Conservation (phyloP, 257 asterid genomes). For the Solanum ahanhuiri region DNA sequence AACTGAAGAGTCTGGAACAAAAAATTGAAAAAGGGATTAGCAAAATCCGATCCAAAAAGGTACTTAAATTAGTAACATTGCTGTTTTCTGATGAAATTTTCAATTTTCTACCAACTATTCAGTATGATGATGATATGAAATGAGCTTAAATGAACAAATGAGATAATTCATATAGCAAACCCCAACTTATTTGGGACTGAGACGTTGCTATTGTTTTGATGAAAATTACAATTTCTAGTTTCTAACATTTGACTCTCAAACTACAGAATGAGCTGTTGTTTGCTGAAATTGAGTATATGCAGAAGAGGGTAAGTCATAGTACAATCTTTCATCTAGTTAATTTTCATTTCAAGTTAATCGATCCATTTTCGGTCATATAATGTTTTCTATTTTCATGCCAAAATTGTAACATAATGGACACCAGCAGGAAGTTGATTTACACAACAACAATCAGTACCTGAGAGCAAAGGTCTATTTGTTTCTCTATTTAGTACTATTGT, state of each 20-base stretch:
- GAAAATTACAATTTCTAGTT: background rate
- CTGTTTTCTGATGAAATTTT: background rate
- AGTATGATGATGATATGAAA: background rate
- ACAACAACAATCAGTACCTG: slow-evolving; percentile 78
- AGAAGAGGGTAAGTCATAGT: slow-evolving; percentile 62
- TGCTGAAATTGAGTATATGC: slow-evolving; percentile 91
- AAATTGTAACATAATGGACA: background rate
- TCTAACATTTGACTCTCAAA: background rate
- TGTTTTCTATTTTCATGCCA: slow-evolving; percentile 15
- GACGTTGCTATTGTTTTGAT: background rate
- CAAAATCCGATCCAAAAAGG: slow-evolving; percentile 77
- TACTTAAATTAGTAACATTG: background rate
- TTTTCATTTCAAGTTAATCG: background rate
- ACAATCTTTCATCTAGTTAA: background rate
- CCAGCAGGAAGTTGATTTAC: slow-evolving; percentile 80
- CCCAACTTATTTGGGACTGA: background rate
- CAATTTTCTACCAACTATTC: background rate
- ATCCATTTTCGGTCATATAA: background rate
- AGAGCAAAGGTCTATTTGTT: slow-evolving; percentile 65
- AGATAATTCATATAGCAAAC: background rate
- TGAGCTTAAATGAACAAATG: background rate
- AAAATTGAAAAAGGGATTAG: slow-evolving; percentile 65
- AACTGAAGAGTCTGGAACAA: slow-evolving; percentile 60
- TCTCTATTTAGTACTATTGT: background rate
- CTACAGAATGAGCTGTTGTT: slow-evolving; percentile 78